A percentile compares a stretch with the other conserved stretches of the same genome.
Evolutionary conservation across 495 filamentous ascomycete genomes (phyloP).

Genomic region (Extremus antarcticus): DNA sequence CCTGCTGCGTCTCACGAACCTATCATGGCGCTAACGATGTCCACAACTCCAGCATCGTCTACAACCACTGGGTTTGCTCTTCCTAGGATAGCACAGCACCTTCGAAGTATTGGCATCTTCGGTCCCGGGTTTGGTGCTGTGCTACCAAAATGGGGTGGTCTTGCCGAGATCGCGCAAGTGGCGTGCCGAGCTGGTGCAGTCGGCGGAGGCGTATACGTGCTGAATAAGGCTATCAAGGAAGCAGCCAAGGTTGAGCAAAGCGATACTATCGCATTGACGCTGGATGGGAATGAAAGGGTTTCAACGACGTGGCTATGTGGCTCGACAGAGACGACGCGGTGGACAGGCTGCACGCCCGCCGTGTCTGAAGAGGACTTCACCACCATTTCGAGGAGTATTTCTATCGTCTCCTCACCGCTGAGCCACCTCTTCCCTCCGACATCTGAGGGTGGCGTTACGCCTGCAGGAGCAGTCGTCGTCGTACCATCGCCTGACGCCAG

Average conservation of each 20-base stretch:
- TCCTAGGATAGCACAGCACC: slow-evolving; percentile 62
- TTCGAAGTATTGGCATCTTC: slow-evolving; percentile 76
- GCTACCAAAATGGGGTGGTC: slow-evolving; percentile 83
- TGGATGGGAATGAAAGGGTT: slow-evolving; percentile 52
- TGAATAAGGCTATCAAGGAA: slow-evolving; percentile 49
- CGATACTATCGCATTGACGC: slow-evolving; percentile 30
- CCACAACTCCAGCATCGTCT: slow-evolving; percentile 43
- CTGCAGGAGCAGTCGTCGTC: slow-evolving; percentile 64
- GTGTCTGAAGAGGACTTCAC: slow-evolving; percentile 8
- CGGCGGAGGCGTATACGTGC: slow-evolving; percentile 81
- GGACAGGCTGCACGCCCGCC: not conserved
- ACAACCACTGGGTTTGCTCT: slow-evolving; percentile 56
- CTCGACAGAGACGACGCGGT: not conserved
- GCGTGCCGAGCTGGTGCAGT: slow-evolving; percentile 87
- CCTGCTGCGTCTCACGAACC: slow-evolving; percentile 56
- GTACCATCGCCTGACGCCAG: slow-evolving; percentile 44
- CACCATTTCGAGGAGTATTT: slow-evolving; percentile 33
- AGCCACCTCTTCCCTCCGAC: slow-evolving; percentile 54
- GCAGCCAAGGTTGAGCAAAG: not conserved
- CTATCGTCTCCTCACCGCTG: slow-evolving; percentile 59
- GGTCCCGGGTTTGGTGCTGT: slow-evolving; percentile 79
- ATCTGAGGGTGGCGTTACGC: slow-evolving; percentile 60
- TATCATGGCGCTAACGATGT: slow-evolving; percentile 69
- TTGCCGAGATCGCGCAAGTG: slow-evolving; percentile 85
- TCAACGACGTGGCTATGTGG: slow-evolving; percentile 48